Conservation (phyloP, 1,139 yeast species). For the Zygoascus hellenicus region DNA sequence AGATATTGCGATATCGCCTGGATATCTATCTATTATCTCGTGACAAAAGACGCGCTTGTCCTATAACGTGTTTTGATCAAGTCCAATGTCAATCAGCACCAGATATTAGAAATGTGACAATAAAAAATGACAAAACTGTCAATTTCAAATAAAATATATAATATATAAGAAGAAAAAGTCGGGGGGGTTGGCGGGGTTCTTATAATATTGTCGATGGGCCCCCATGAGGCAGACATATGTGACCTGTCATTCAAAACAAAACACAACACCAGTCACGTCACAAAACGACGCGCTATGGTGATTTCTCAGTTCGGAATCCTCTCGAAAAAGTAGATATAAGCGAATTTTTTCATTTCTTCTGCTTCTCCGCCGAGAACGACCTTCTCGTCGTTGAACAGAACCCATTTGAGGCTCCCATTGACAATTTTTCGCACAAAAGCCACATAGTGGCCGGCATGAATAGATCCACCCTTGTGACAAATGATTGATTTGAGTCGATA, state of each 20-base stretch:
- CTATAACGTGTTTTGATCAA: no score
- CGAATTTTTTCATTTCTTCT: slow-evolving; percentile 55
- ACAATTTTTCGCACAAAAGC: slow-evolving; percentile 56
- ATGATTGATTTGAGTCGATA: slow-evolving; percentile 66
- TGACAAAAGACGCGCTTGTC: no score
- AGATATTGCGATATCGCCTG: no score
- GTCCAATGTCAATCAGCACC: no score
- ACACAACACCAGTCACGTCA: background rate
- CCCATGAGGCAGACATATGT: background rate
- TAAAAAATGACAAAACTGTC: background rate
- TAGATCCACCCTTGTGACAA: slow-evolving; percentile 91
- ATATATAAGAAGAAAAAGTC: background rate
- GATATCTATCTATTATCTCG: no score
- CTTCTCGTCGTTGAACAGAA: slow-evolving; percentile 87
- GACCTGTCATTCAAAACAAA: background rate
- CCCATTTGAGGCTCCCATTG: slow-evolving; percentile 54
- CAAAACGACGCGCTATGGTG: background rate
- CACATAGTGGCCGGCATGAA: slow-evolving; percentile 95
- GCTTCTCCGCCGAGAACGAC: slow-evolving; percentile 66
- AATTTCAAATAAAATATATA: background rate
- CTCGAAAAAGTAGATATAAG: slow-evolving; percentile 39
- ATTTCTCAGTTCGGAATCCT: slow-evolving; percentile 15
- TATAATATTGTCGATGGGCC: background rate
- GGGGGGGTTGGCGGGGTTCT: background rate
- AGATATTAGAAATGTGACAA: no score